Conservation (phyloP, 306 rosid genomes). For the Rosa multiflora region DNA sequence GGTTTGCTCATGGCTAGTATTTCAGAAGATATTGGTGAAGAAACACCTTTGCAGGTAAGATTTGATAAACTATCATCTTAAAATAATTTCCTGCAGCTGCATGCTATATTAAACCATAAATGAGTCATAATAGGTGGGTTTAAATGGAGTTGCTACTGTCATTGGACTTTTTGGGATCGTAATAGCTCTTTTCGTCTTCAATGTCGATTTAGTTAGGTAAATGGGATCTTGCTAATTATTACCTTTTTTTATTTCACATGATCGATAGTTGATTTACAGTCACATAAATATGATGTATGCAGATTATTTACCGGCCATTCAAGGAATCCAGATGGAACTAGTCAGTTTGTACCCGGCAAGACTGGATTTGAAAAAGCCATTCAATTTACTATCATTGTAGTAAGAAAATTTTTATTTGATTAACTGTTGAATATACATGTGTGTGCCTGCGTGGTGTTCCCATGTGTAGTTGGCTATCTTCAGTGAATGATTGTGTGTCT, state of each 20-base stretch:
- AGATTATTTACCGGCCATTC: conserved; percentile 92
- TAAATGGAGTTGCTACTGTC: conserved; percentile 93
- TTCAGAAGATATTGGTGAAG: conserved; percentile 92
- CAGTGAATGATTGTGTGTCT: background rate
- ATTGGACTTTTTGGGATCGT: conserved; percentile 85
- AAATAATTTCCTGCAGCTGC: background rate
- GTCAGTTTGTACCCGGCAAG: conserved; percentile 58
- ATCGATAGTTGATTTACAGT: too few relatives aligned
- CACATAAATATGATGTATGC: background rate
- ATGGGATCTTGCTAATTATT: background rate
- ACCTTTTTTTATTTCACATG: too few relatives aligned
- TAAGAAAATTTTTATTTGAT: conserved; percentile 33
- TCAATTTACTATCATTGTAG: conserved; percentile 66
- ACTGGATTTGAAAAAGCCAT: conserved; percentile 67
- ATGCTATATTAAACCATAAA: conserved; percentile 12
- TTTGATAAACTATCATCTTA: background rate
- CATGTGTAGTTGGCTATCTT: too few relatives aligned
- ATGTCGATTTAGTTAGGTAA: conserved; percentile 76
- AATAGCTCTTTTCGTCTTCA: conserved; percentile 73
- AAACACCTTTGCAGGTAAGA: conserved; percentile 93
- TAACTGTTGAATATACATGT: background rate
- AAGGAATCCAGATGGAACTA: conserved; percentile 35
- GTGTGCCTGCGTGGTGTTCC: background rate
- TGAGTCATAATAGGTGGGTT: conserved; percentile 63
- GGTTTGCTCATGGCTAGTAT: conserved; percentile 98